phyloP scores from a whole-genome alignment of 2,329 filamentous ascomycete genomes.

The Xylariaceae sp. region DNA sequence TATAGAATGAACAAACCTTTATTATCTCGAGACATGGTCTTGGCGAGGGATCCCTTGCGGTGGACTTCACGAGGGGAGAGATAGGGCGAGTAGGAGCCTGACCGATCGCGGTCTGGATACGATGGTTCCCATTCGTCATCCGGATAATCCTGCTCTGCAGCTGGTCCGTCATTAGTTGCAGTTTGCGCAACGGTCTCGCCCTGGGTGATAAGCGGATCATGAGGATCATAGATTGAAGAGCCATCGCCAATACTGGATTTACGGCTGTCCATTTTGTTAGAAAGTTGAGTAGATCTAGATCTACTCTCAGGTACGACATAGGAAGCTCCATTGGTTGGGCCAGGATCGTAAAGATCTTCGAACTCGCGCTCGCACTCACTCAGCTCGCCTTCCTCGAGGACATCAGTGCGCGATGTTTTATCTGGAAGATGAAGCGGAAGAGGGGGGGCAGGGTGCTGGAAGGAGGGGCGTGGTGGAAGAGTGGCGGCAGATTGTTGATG shows the following conservation, averaged over 20 bases:
- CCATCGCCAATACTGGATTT: constrained; percentile 28
- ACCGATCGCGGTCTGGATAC: constrained; percentile 39
- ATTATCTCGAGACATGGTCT: constrained; percentile 17
- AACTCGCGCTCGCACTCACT: constrained; percentile 66
- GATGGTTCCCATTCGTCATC: constrained; percentile 28
- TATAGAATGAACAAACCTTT: constrained; percentile 23
- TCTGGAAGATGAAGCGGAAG: background rate
- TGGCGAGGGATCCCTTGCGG: constrained; percentile 24
- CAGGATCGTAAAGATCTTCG: constrained; percentile 51
- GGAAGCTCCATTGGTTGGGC: constrained; percentile 12
- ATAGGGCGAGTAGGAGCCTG: constrained; percentile 49
- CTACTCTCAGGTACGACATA: constrained; percentile 3
- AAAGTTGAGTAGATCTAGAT: constrained; percentile 9
- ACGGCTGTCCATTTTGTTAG: constrained; percentile 19
- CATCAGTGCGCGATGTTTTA: constrained; percentile 10
- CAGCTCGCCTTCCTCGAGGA: constrained; percentile 67
- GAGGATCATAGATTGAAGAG: constrained; percentile 32
- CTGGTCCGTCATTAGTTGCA: constrained; percentile 21
- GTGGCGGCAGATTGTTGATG: constrained; percentile 8
- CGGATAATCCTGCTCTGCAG: constrained; percentile 24
- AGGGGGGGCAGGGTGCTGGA: background rate
- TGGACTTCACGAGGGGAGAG: constrained; percentile 46
- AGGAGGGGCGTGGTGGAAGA: background rate
- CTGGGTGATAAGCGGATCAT: constrained; percentile 25
- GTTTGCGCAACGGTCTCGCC: constrained; percentile 23